Percentiles rank a stretch among this genome's conserved stretches.
phyloP scores from a whole-genome alignment of 345 rosid genomes.

The Syzygium grande region DNA sequence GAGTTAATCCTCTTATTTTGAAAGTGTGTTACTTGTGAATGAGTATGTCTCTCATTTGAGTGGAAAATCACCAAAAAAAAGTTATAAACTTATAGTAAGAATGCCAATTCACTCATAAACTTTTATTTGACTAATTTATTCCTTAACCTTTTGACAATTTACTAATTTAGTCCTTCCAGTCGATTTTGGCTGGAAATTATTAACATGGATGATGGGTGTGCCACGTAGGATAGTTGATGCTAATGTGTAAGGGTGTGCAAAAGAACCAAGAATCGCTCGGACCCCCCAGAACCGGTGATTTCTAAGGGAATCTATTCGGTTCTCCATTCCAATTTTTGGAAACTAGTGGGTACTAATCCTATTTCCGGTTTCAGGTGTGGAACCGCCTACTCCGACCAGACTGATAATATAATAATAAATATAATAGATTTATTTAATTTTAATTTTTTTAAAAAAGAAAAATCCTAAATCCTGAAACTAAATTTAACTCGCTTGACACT shows the following conservation, averaged over 20 bases:
- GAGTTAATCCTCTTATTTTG: neutral
- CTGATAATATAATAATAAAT: too few relatives aligned
- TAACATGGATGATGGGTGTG: accelerated
- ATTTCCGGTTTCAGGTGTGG: too few relatives aligned
- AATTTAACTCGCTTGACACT: too few relatives aligned
- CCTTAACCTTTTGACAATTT: neutral
- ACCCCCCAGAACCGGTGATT: too few relatives aligned
- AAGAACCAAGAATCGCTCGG: too few relatives aligned
- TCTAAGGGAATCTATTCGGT: too few relatives aligned
- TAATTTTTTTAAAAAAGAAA: too few relatives aligned
- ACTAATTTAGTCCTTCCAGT: neutral
- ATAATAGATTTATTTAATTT: too few relatives aligned
- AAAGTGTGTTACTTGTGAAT: neutral
- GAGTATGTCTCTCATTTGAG: neutral
- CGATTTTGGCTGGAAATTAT: neutral
- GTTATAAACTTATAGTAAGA: accelerated
- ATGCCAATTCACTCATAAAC: accelerated
- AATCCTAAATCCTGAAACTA: too few relatives aligned
- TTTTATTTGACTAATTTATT: neutral
- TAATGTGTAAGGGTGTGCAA: neutral
- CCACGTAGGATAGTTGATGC: accelerated
- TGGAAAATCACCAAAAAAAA: neutral
- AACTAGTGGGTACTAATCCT: too few relatives aligned
- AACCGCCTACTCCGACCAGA: too few relatives aligned
- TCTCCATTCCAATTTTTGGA: too few relatives aligned